Percentiles rank a stretch among this genome's conserved stretches.
phyloP scores from a whole-genome alignment of 805 yeast genomes.

The Ogataea allantospora region DNA sequence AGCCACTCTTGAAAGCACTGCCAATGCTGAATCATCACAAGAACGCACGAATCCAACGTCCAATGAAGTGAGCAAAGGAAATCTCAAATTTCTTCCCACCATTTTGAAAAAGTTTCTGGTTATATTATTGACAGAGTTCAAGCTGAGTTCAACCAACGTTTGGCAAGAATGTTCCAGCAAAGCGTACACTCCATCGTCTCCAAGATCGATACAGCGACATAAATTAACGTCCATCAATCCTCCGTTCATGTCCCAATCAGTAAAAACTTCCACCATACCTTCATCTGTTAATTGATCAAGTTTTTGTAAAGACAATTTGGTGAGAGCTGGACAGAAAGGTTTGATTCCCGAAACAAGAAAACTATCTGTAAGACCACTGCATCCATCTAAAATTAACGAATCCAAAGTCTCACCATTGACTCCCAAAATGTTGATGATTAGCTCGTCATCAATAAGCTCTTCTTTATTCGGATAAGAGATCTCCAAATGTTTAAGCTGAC shows the following conservation, averaged over 20 bases:
- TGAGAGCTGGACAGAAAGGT: conserved; percentile 55
- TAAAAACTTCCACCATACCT: conserved; percentile 60
- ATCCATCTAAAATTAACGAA: conserved; percentile 66
- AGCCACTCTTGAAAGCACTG: conserved; percentile 55
- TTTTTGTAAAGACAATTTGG: conserved; percentile 54
- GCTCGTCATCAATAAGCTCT: conserved; percentile 65
- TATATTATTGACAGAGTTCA: conserved; percentile 70
- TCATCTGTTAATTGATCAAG: conserved; percentile 69
- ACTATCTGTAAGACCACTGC: conserved; percentile 67
- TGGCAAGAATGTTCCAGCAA: conserved; percentile 59
- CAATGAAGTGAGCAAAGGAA: conserved; percentile 63
- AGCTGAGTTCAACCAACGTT: conserved; percentile 64
- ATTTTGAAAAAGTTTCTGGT: conserved; percentile 49
- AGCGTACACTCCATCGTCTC: conserved; percentile 60
- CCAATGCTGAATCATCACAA: conserved; percentile 68
- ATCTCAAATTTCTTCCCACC: conserved; percentile 39
- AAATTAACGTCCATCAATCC: conserved; percentile 63
- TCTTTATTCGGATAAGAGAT: conserved; percentile 67
- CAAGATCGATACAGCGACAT: conserved; percentile 62
- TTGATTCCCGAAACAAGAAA: conserved; percentile 55
- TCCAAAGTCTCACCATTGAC: conserved; percentile 60
- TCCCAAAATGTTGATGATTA: conserved; percentile 57
- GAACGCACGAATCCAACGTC: conserved; percentile 81
- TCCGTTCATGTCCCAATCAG: conserved; percentile 51
- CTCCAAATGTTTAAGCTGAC: conserved; percentile 55